Base-by-base conservation (phyloP, 768 basidiomycete species). In the Lactarius vividus region DNA sequence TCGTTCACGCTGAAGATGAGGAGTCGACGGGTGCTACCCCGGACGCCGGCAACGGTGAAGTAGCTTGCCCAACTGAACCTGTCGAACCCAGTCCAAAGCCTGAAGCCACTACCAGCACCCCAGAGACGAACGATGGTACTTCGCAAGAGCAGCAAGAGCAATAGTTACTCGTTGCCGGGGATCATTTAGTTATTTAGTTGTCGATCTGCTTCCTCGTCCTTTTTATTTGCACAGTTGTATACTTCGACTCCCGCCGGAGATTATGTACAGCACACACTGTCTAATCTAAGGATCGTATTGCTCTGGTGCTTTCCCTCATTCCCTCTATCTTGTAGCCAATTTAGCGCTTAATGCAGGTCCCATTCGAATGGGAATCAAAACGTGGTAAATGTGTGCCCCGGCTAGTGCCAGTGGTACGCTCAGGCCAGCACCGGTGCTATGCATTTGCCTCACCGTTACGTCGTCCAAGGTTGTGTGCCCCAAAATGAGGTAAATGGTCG, bases 401-500 rank as follows among this genome's bases (percentile, higher is more conserved):
- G 18, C n/a, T 20, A 23, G n/a, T 49, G 46, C 4, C 10, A n/a
- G 23, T 11, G 10, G 35, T 35, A 35, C 33, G 10, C 23, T 11
- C 33, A 11, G 0, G 11, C 11, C 3, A 10, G 20, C n/a, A 10
- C 23, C 23, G 13, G 46, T 13, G 49, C 49, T 26, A 52, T 53
- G 28, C 58, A 54, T 15, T 26, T 20, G 26, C 26, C 46, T 53
- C 46, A 8, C 37, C 35, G 33, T 59, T 23, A 35, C 40, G 28
- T 44, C 37, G 46, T 4, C 23, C 23, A 5, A 52, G 4, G 46
- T 49, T 49, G 11, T 16, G 31, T 39, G n/a, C 58, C 49, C 49
- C 23, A 33, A 40, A 49, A 57, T 44, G 60, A 66, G 56, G 65
- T 52, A 62, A 66, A 62, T 52, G 55, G 16, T 33, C 46, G 31